Conservation (phyloP, 2,329 filamentous ascomycete genomes). For the Fusarium napiforme region DNA sequence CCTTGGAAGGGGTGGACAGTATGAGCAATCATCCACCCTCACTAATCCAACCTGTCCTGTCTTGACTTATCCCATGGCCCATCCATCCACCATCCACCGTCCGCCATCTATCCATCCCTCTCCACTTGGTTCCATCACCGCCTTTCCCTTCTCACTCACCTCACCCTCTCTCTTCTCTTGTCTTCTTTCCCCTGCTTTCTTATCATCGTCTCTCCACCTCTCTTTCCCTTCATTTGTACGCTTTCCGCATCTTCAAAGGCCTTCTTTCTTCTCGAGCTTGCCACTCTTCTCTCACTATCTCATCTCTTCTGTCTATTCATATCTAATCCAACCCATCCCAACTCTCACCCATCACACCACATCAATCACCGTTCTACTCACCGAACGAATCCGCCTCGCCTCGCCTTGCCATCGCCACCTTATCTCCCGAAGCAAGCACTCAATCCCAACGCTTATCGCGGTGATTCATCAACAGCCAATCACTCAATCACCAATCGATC, state of each 20-base stretch:
- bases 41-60: constrained; percentile 41
- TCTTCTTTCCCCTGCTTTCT: constrained; percentile 48
- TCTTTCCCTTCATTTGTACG: constrained; percentile 48
- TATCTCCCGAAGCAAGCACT: constrained; percentile 38
- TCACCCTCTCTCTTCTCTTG: constrained; percentile 47
- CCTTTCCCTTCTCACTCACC: constrained; percentile 48
- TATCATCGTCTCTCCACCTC: constrained; percentile 49
- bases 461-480: constrained; percentile 32
- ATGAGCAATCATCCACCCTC: constrained; percentile 41
- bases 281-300: constrained; percentile 42
- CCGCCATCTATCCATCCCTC: constrained; percentile 47
- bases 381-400: constrained; percentile 42
- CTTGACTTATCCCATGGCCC: constrained; percentile 31
- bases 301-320: constrained; percentile 35
- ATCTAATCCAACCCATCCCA: constrained; percentile 30
- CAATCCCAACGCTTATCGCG: constrained; percentile 34
- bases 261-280: constrained; percentile 53
- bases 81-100: constrained; percentile 42
- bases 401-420: constrained; percentile 39
- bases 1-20: constrained; percentile 31
- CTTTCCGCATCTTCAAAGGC: constrained; percentile 48
- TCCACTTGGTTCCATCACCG: constrained; percentile 51
- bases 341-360: not conserved
- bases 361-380: constrained; percentile 29
- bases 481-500: constrained; percentile 22